Base-by-base conservation (phyloP, 495 filamentous ascomycete genomes). In the Penicillium lividum region DNA sequence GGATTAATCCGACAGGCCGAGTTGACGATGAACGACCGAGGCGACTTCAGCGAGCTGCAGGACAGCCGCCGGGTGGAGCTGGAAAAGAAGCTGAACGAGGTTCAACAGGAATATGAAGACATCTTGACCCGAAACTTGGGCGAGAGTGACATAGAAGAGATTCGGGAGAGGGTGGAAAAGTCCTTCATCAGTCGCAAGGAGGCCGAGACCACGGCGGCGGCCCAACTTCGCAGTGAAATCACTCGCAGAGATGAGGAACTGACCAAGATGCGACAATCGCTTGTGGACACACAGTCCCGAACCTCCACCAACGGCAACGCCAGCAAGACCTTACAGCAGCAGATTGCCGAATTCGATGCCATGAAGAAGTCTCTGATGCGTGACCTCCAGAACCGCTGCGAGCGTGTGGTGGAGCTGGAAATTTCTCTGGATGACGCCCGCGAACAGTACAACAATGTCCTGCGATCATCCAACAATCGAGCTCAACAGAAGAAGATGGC, bases 331-430 rank as follows among this genome's bases (percentile, higher is more conserved):
- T 80, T 96, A 44, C 91, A 96, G 65, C 93, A 98, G 75, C 93
- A 97, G 76, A 93, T 98, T 68, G 89, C 94, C 54, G 94, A 98
- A 65, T 98, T 98, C 61, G 94, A 98, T 75, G 88, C 89, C 36
- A 98, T 98, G 93, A 98, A 98, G 84, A 98, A 98, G 84, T 94
- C 89, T 45, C 79, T 98, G 60, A 98, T 98, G 94, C 89, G 94
- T 56, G 94, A 98, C 76, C 79, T 98, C 53, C 94, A 98, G 76
- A 98, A 98, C 77, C 85, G 94, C 44, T 98, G 94, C 74, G 94
- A 98, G 78, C 85, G 94, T 62, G 93, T 98, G 44, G 94, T 98
- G 28, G 94, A 98, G 75, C 84, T 98, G 30, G 94, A 98, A 68
- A 98, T 98, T 63, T 94, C 90, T 27, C 80, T 98, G 31, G 94